Conservation (phyloP, 2,329 filamentous ascomycete species). For the Mycogone perniciosa region DNA sequence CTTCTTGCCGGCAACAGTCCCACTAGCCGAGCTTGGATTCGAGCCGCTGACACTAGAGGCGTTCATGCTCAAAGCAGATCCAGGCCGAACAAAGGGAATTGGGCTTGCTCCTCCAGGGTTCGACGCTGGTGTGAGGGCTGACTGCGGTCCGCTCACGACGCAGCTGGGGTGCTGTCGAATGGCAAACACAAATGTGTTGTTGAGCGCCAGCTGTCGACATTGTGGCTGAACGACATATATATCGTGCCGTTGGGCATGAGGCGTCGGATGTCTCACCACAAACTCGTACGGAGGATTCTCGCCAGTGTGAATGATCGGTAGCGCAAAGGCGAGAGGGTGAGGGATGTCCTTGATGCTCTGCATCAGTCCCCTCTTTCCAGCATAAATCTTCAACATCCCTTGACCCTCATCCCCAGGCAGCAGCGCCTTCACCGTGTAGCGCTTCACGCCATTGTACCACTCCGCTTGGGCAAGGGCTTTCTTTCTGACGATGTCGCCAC, state of each 20-base stretch:
- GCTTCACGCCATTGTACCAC: conserved; percentile 81
- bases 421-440: conserved; percentile 88
- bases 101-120: conserved; percentile 48
- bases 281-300: conserved; percentile 95
- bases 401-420: conserved; percentile 88
- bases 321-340: conserved; percentile 78
- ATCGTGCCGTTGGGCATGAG: conserved; percentile 94
- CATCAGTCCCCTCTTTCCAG: conserved; percentile 91
- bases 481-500: conserved; percentile 78
- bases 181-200: conserved; percentile 97
- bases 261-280: conserved; percentile 85
- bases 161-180: conserved; percentile 85
- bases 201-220: conserved; percentile 77
- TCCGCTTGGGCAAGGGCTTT: conserved; percentile 84
- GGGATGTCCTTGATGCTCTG: conserved; percentile 96
- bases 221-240: conserved; percentile 96
- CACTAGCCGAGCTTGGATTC: conserved; percentile 48
- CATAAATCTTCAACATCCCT: conserved; percentile 83
- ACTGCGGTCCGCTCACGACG: conserved; percentile 25
- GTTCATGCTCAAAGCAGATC: conserved; percentile 60
- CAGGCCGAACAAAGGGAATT: conserved; percentile 54
- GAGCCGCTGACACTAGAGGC: conserved; percentile 52
- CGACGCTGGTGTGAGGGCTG: conserved; percentile 38
- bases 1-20: conserved; percentile 59
- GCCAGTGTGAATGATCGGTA: conserved; percentile 86